These are phyloP conservation scores for Cladosporium cucumerinum DNA, from an alignment of 2,329 filamentous ascomycete genomes.

Conservation along the genomic window DNA sequence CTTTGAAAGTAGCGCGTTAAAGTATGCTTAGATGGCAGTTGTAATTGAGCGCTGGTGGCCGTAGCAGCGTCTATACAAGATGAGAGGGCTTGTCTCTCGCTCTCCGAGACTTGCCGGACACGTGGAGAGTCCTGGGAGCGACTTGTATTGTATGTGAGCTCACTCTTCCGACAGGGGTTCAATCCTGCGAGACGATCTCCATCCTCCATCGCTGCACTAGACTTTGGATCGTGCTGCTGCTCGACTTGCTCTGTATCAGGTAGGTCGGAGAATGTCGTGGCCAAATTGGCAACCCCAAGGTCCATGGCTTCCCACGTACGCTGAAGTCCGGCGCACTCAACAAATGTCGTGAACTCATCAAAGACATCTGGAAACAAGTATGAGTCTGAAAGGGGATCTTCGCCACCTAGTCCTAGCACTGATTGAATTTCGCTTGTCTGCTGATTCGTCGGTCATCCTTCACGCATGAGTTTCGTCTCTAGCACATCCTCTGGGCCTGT, in stretches of 20 bases:
- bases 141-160: no score
- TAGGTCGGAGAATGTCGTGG: background rate
- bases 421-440: background rate
- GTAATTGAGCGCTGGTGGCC: background rate
- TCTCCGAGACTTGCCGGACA: background rate
- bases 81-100: background rate
- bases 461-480: background rate
- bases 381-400: background rate
- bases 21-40: slow-evolving; percentile 7
- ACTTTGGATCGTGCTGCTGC: no score
- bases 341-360: background rate
- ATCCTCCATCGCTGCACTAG: no score
- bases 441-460: background rate
- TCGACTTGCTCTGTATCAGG: no score
- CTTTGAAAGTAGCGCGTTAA: slow-evolving; percentile 15
- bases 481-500: background rate
- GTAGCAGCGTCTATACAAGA: no score
- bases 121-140: no score
- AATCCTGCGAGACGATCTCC: no score
- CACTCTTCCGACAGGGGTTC: no score
- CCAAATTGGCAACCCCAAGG: background rate
- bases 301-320: background rate
- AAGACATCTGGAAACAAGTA: background rate
- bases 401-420: background rate
- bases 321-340: background rate